Evolutionary conservation across 352 stramenopile genomes (phyloP).

Genomic region (Globisporangium carolinianum): DNA sequence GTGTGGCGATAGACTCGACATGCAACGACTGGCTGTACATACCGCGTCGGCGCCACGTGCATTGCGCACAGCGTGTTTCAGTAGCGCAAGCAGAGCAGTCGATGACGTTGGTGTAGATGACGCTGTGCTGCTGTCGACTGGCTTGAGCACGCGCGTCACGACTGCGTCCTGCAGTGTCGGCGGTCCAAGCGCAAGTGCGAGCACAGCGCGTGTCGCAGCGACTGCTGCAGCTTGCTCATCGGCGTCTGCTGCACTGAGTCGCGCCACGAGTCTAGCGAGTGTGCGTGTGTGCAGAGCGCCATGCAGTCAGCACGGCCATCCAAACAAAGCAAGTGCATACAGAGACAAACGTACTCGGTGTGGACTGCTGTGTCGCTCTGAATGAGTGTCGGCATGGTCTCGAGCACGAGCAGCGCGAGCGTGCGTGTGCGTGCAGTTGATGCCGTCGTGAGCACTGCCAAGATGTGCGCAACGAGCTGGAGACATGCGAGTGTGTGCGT

Average conservation of each 20-base stretch:
- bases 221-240: slow-evolving; percentile 25
- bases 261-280: slow-evolving; percentile 1
- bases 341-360: slow-evolving; percentile 11
- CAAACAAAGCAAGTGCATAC: not conserved
- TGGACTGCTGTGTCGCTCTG: slow-evolving; percentile 18
- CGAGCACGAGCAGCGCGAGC: slow-evolving; percentile 30
- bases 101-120: too few relatives aligned
- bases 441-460: slow-evolving; percentile 13
- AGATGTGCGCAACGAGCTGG: slow-evolving; percentile 16
- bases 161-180: slow-evolving; percentile 13
- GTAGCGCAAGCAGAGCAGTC: not conserved
- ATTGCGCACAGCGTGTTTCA: not conserved
- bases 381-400: slow-evolving; percentile 36
- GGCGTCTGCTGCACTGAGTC: slow-evolving; percentile 6
- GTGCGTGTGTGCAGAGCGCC: not conserved
- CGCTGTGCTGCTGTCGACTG: not conserved
- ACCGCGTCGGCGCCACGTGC: not conserved
- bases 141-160: not conserved
- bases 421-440: slow-evolving; percentile 12
- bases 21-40: not conserved
- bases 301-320: too few relatives aligned
- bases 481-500: not conserved
- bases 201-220: slow-evolving; percentile 20
- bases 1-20: not conserved
- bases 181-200: slow-evolving; percentile 12